Conservation (phyloP, 192 early-diverging fungal genomes). For the Phlyctochytrium planicorne region DNA sequence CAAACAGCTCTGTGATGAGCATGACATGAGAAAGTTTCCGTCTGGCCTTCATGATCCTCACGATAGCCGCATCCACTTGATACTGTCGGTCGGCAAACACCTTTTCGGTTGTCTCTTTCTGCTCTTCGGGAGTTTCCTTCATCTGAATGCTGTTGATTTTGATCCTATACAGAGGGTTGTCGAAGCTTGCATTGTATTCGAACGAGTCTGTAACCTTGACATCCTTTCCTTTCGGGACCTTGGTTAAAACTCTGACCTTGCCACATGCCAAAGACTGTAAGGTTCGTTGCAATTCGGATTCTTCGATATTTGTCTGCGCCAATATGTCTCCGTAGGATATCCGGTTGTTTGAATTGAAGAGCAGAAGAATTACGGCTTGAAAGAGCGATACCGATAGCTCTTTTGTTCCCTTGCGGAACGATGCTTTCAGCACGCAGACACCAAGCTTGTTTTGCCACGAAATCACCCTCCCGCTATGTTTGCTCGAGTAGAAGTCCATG, state of each 20-base stretch:
- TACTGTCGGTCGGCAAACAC: constrained; percentile 89
- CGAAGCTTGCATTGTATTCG: constrained; percentile 74
- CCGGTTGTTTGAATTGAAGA: constrained; percentile 61
- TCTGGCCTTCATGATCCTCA: constrained; percentile 94
- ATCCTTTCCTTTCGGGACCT: constrained; percentile 32
- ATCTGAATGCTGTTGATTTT: constrained; percentile 52
- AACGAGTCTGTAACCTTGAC: constrained; percentile 48
- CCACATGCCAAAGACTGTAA: constrained; percentile 88
- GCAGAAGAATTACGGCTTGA: constrained; percentile 47
- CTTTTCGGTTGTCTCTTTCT: constrained; percentile 75
- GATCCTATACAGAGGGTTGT: constrained; percentile 48
- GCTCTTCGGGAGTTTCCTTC: constrained; percentile 69
- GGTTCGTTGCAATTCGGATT: constrained; percentile 74
- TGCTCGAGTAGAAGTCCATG: constrained; percentile 74
- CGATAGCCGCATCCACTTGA: constrained; percentile 78
- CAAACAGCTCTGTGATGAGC: constrained; percentile 76
- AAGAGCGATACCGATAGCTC: constrained; percentile 47
- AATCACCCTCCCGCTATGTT: constrained; percentile 77
- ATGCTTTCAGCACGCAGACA: constrained; percentile 64
- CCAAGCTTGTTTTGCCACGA: constrained; percentile 87
- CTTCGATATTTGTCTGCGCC: constrained; percentile 67
- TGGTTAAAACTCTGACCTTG: constrained; percentile 40
- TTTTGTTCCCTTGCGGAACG: constrained; percentile 55
- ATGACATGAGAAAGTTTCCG: constrained; percentile 80
- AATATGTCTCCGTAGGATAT: constrained; percentile 68